Evolutionary conservation across 1,139 yeast genomes (phyloP), one percentile per base, ranked within the genome.

Genomic region (Taphrina pruni): DNA sequence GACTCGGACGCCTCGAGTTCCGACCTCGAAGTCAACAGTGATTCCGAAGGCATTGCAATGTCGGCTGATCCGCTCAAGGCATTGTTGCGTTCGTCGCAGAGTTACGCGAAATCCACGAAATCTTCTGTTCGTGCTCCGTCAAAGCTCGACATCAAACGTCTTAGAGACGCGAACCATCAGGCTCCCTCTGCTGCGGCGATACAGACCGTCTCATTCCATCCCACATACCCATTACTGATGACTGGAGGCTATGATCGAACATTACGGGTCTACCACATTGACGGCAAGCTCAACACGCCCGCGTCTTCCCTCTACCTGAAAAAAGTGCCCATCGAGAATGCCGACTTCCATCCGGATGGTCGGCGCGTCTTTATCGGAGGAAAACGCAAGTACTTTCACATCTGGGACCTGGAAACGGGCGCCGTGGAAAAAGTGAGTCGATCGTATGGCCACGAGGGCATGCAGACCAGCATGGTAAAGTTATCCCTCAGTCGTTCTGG

Each of bases 201-300:
- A 36, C 98, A 92, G 78, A 81, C 94, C 0, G 76, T 95, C 64
- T 83, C 89, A 12, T 94, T 94, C 84, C 99, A 95, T 77, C 90
- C 90, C 12, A 81, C 85, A 7, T 95, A 90, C 75, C 97, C 99
- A 39, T 80, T 95, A 56, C 79, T 94, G 61, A 80, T 94, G 71
- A 89, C 97, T 0, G 96, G 95, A 71, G 99, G 99, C 36, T 92
- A 88, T 76, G 99, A 95, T 77, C 85, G 91, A 75, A 89, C 97
- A 0, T 78, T 94, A 70, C 83, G 99, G 75, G 82, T 95, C 38
- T 94, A 88, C 77, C 96, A 94, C 76, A 86, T 93, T 70, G 99
- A 94, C 77, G 98, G 98, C n/a, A 90, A 89, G 76, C 77, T 80
- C 71, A 95, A 95, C 77, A 87, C 86, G 69, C 80, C 92, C 61